phyloP scores from a whole-genome alignment of 1,139 yeast genomes.

The Blastobotrys persicus region DNA sequence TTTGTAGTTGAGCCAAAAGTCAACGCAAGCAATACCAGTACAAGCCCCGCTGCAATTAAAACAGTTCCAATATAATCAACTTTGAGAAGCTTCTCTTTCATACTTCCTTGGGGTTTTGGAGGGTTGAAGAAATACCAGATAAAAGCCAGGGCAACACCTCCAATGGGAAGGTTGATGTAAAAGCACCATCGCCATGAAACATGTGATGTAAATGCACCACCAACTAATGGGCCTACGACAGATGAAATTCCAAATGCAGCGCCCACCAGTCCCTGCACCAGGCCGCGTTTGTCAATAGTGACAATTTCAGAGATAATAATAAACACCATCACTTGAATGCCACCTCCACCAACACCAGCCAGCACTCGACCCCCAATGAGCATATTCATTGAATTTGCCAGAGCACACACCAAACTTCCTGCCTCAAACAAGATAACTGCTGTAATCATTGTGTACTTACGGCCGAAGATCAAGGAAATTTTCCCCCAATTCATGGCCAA shows the following conservation, averaged over 20 bases:
- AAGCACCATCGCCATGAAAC: constrained; percentile 78
- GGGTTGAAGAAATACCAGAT: constrained; percentile 54
- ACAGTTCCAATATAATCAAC: constrained; percentile 51
- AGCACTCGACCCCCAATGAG: constrained; percentile 69
- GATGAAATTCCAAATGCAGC: constrained; percentile 54
- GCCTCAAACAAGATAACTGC: constrained; percentile 57
- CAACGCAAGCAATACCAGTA: constrained; percentile 47
- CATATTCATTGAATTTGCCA: constrained; percentile 56
- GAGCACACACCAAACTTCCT: constrained; percentile 62
- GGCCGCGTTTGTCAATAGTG: constrained; percentile 56
- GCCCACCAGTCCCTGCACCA: constrained; percentile 50
- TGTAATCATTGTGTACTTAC: constrained; percentile 50
- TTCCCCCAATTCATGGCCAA: constrained; percentile 62
- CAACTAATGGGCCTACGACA: constrained; percentile 64
- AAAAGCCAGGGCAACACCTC: constrained; percentile 51
- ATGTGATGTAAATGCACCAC: constrained; percentile 60
- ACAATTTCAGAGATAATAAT: constrained; percentile 61
- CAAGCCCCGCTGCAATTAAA: constrained; percentile 43
- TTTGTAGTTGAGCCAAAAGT: constrained; percentile 49
- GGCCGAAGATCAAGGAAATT: constrained; percentile 58
- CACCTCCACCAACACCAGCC: constrained; percentile 75
- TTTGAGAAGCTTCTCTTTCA: constrained; percentile 41
- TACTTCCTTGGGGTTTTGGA: constrained; percentile 45
- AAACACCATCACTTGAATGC: constrained; percentile 57
- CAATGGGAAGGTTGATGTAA: constrained; percentile 65